A percentile compares a stretch with the other conserved stretches of the same genome.
These are phyloP conservation scores for Aspergillus sp. DNA, from an alignment of 2,329 filamentous ascomycete genomes.

Conservation along the genomic window DNA sequence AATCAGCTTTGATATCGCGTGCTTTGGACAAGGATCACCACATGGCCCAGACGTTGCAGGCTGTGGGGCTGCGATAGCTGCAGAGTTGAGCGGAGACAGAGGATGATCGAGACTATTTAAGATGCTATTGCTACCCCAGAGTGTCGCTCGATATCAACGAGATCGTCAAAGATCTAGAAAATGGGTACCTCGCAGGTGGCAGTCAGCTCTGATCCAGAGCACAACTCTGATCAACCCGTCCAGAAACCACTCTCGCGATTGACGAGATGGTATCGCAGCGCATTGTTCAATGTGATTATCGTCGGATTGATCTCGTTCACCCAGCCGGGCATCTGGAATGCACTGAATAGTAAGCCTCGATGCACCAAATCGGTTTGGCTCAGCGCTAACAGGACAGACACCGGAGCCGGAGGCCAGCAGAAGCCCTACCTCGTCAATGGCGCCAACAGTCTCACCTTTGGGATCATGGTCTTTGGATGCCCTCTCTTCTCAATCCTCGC, in stretches of 20 bases:
- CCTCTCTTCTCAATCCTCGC: constrained; percentile 13
- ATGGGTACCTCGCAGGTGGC: constrained; percentile 7
- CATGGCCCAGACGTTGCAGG: background rate
- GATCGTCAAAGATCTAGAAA: no score
- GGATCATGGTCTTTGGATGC: constrained; percentile 13
- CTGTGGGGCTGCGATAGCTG: background rate
- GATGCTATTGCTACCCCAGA: no score
- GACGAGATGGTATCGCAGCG: constrained; percentile 13
- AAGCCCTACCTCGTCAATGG: constrained; percentile 16
- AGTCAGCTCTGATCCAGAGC: constrained; percentile 1
- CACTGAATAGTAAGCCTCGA: constrained; percentile 3
- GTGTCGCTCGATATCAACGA: no score
- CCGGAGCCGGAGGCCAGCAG: constrained; percentile 10
- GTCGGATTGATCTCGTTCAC: constrained; percentile 14
- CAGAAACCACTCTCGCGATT: constrained; percentile 3
- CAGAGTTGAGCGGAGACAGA: no score
- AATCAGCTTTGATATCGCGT: constrained; percentile 2
- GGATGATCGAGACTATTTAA: no score
- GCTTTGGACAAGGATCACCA: constrained; percentile 6
- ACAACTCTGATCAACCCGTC: constrained; percentile 2
- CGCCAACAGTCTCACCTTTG: constrained; percentile 12
- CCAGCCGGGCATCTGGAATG: constrained; percentile 13
- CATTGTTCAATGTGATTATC: constrained; percentile 12
- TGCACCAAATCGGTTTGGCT: no score
- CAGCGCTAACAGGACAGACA: constrained; percentile 1